Conservation (phyloP, 352 stramenopile species). For the Globisporangium cystogenes region DNA sequence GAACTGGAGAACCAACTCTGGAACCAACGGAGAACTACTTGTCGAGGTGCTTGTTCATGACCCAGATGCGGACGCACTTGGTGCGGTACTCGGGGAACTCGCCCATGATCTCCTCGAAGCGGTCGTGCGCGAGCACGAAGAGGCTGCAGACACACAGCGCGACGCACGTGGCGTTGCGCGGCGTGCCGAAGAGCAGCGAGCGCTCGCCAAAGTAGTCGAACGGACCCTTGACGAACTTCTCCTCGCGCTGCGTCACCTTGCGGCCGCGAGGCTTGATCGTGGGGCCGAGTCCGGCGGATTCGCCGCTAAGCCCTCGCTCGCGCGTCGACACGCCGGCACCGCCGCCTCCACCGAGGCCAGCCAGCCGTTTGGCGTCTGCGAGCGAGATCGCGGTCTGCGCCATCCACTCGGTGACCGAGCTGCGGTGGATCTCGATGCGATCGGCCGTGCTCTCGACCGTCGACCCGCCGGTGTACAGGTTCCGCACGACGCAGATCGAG, state of each 20-base stretch:
- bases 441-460: background rate
- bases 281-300: background rate
- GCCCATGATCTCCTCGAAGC: constrained; percentile 62
- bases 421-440: background rate
- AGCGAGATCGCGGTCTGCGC: constrained; percentile 4
- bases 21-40: background rate
- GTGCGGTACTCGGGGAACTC: constrained; percentile 59
- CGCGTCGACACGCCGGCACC: background rate
- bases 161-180: constrained; percentile 59
- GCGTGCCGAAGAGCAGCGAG: constrained; percentile 65
- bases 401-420: constrained; percentile 15
- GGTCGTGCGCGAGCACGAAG: constrained; percentile 54
- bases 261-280: background rate
- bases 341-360: background rate
- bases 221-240: constrained; percentile 66
- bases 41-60: constrained; percentile 29
- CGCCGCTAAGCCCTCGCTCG: background rate
- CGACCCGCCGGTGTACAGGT: constrained; percentile 1
- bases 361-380: constrained; percentile 8
- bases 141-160: constrained; percentile 67
- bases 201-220: constrained; percentile 78
- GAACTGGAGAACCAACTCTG: no score
- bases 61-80: constrained; percentile 57
- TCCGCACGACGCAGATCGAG: constrained; percentile 43
- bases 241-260: constrained; percentile 24